phyloP scores from a whole-genome alignment of 2,329 filamentous ascomycete genomes.

The Sporothrix curviconia region DNA sequence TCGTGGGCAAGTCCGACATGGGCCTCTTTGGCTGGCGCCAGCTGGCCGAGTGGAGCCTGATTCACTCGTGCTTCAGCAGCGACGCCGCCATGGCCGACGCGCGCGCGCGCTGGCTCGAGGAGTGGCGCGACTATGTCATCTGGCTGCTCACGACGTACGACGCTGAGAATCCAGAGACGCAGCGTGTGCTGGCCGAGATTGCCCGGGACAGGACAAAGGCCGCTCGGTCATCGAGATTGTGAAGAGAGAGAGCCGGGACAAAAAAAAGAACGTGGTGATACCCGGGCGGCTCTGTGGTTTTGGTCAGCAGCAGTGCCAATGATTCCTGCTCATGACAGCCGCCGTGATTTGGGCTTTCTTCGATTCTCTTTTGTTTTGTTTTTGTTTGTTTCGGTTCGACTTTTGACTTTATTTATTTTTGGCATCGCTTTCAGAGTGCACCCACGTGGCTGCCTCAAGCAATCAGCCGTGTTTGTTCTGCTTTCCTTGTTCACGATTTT shows the following conservation, averaged over 20 bases:
- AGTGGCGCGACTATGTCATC: constrained; percentile 54
- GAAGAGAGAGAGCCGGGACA: too few species aligned
- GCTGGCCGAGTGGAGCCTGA: constrained; percentile 55
- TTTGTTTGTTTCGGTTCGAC: too few species aligned
- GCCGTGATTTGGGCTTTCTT: neutral
- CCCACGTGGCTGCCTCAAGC: too few species aligned
- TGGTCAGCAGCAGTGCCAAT: neutral
- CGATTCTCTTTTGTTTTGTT: neutral
- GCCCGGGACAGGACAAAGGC: neutral
- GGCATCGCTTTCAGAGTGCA: too few species aligned
- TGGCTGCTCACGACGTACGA: constrained; percentile 42
- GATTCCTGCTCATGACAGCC: too few species aligned
- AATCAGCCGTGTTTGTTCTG: too few species aligned
- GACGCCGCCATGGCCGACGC: constrained; percentile 40
- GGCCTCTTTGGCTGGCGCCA: constrained; percentile 66
- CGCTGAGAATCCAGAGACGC: neutral
- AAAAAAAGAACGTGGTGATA: too few species aligned
- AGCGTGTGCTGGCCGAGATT: constrained; percentile 1
- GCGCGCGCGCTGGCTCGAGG: constrained; percentile 40
- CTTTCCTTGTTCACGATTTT: neutral
- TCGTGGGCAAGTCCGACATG: constrained; percentile 63
- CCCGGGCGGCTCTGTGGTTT: neutral
- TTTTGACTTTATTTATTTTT: too few species aligned
- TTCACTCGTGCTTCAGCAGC: constrained; percentile 48
- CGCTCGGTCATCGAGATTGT: too few species aligned